A percentile compares a stretch with the other conserved stretches of the same genome.
Conservation (phyloP, 2,329 filamentous ascomycete genomes). For the Cladosporium sphaerospermum region DNA sequence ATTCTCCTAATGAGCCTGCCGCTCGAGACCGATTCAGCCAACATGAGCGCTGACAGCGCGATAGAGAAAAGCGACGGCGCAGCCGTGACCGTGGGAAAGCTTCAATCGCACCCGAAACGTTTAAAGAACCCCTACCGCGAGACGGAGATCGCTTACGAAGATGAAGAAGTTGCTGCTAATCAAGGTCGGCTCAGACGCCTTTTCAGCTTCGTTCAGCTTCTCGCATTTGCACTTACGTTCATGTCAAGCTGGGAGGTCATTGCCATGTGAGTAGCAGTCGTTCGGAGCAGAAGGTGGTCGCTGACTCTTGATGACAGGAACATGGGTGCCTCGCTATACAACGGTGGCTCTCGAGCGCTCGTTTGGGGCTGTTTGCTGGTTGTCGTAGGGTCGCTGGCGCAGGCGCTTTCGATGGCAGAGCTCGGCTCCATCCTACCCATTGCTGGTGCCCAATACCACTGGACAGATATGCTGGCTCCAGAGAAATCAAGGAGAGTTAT, state of each 20-base stretch:
- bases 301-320: not conserved
- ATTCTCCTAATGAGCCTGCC: not conserved
- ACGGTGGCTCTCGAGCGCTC: conserved; percentile 11
- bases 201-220: conserved; percentile 26
- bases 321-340: conserved; percentile 13
- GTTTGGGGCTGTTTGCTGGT: conserved; percentile 12
- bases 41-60: not conserved
- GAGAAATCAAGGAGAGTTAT: conserved; percentile 13
- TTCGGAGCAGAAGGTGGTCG: too few species aligned
- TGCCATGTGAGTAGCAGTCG: conserved; percentile 3
- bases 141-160: not conserved
- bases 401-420: conserved; percentile 20
- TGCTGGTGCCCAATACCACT: conserved; percentile 17
- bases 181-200: conserved; percentile 17
- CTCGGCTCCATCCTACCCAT: conserved; percentile 27
- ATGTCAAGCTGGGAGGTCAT: conserved; percentile 28
- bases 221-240: conserved; percentile 26
- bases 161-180: not conserved
- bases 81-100: not conserved
- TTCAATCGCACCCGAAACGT: not conserved
- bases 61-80: not conserved
- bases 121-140: not conserved
- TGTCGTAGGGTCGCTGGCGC: not conserved
- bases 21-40: not conserved
- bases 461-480: conserved; percentile 16